phyloP scores from a whole-genome alignment of 306 rosid genomes.

The Vicia sativa region DNA sequence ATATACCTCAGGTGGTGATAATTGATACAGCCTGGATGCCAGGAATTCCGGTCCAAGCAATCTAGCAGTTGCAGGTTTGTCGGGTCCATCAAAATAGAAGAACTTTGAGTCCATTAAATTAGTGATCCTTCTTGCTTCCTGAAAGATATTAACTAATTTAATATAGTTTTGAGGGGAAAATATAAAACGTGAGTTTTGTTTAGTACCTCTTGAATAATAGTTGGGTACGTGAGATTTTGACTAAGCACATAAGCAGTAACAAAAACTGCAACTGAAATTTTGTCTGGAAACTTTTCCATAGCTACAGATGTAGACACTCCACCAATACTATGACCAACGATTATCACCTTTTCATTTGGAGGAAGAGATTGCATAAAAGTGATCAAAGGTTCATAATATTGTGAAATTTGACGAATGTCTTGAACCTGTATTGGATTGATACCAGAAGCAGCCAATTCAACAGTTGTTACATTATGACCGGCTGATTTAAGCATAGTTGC shows the following conservation, averaged over 20 bases:
- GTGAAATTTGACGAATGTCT: conserved; percentile 43
- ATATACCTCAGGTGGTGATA: too few relatives aligned
- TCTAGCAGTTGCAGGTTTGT: conserved; percentile 28
- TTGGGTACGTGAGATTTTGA: too few relatives aligned
- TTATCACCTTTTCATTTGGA: conserved; percentile 34
- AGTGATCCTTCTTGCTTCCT: neutral
- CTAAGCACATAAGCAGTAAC: conserved; percentile 44
- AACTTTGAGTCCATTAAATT: neutral
- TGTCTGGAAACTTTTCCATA: conserved; percentile 54
- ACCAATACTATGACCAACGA: conserved; percentile 45
- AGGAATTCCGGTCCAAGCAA: conserved; percentile 15
- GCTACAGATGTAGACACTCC: conserved; percentile 49
- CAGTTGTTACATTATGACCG: conserved; percentile 50
- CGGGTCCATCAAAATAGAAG: conserved; percentile 27
- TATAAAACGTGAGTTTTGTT: too few relatives aligned
- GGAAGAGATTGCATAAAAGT: conserved; percentile 45
- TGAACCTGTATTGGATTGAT: conserved; percentile 47
- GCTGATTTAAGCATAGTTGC: conserved; percentile 33
- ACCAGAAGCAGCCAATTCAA: conserved; percentile 55
- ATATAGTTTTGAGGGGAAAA: too few relatives aligned
- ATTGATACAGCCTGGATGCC: too few relatives aligned
- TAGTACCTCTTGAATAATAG: too few relatives aligned
- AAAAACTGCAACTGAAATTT: conserved; percentile 46
- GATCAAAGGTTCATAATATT: conserved; percentile 48
- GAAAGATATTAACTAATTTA: neutral